Percentiles rank a stretch among this genome's conserved stretches.
These are phyloP conservation scores for Pholiota molesta DNA, from an alignment of 768 basidiomycete species.

Conservation along the genomic window DNA sequence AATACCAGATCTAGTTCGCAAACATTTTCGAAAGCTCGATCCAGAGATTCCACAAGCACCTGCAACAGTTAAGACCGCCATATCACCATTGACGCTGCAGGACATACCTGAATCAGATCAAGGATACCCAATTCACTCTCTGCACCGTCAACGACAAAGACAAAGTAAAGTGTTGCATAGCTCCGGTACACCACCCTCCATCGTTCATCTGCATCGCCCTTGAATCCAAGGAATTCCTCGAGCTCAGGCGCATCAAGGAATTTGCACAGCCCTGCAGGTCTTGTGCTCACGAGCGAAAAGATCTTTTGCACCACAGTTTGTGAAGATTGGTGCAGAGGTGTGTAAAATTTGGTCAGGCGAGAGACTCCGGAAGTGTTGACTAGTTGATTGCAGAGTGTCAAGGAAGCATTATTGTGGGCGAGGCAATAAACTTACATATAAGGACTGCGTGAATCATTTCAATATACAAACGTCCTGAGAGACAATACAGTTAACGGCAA, in stretches of 20 bases:
- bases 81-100: neutral
- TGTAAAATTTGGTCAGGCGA: constrained; percentile 88
- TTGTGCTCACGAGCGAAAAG: constrained; percentile 82
- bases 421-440: constrained; percentile 62
- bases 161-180: constrained; percentile 96
- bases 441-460: constrained; percentile 85
- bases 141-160: constrained; percentile 93
- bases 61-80: constrained; percentile 30
- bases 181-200: constrained; percentile 92
- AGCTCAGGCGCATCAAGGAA: constrained; percentile 94
- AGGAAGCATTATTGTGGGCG: neutral
- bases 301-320: constrained; percentile 84
- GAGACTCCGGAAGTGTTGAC: constrained; percentile 94
- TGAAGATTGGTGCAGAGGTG: constrained; percentile 68
- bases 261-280: constrained; percentile 87
- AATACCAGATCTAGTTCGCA: constrained; percentile 98
- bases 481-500: neutral
- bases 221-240: constrained; percentile 69
- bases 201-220: constrained; percentile 56
- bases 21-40: constrained; percentile 96
- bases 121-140: constrained; percentile 97
- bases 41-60: constrained; percentile 98
- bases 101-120: constrained; percentile 90
- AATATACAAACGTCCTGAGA: neutral
- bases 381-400: constrained; percentile 27